These are phyloP conservation scores for Elsinoe australis DNA, from an alignment of 2,329 filamentous ascomycete species.

Conservation along the genomic window DNA sequence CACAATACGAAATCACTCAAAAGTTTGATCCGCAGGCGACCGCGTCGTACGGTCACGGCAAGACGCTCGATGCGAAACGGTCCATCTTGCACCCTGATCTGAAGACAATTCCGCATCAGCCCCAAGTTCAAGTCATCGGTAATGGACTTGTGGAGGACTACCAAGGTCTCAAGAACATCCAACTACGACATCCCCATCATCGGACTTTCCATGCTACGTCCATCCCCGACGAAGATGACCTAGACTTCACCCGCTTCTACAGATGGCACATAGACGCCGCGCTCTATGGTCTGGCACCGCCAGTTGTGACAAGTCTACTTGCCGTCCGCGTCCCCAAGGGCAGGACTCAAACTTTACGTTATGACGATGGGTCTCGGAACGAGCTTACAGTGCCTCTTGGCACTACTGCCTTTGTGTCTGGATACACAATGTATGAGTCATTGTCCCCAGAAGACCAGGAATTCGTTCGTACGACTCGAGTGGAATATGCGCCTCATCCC, in stretches of 20 bases:
- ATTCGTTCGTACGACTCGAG: constrained; percentile 57
- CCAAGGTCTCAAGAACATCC: constrained; percentile 62
- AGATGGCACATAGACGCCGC: constrained; percentile 77
- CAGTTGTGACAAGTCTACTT: constrained; percentile 63
- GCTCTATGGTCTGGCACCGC: constrained; percentile 66
- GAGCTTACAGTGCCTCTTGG: constrained; percentile 62
- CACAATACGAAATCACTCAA: constrained; percentile 66
- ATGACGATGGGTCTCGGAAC: constrained; percentile 64
- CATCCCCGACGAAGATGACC: constrained; percentile 55
- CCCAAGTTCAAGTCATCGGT: constrained; percentile 72
- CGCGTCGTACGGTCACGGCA: constrained; percentile 63
- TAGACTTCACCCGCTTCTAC: constrained; percentile 56
- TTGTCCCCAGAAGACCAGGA: constrained; percentile 59
- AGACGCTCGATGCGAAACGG: constrained; percentile 59
- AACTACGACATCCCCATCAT: constrained; percentile 67
- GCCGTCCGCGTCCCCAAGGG: constrained; percentile 65
- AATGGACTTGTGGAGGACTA: constrained; percentile 64
- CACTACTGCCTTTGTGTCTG: constrained; percentile 67
- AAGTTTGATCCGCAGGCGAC: constrained; percentile 61
- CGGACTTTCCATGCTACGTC: constrained; percentile 62
- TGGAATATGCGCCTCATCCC: constrained; percentile 71
- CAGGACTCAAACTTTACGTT: constrained; percentile 58
- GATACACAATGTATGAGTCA: constrained; percentile 61
- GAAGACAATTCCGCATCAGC: constrained; percentile 72
- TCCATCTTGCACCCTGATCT: constrained; percentile 68